phyloP scores from a whole-genome alignment of 78 protist species.

The Dictyostelium brefeldianum region DNA sequence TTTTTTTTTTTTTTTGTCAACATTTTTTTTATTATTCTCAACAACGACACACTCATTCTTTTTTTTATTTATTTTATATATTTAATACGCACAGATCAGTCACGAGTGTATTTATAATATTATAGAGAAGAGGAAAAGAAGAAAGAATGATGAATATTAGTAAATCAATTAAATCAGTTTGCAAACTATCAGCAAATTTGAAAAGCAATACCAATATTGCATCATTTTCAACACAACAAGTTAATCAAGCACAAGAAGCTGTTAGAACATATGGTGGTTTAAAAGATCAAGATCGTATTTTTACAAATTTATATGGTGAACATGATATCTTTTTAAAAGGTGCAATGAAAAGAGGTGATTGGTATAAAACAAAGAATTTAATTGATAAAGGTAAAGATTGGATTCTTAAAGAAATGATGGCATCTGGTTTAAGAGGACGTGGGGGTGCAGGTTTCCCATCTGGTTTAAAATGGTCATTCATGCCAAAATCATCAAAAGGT shows the following conservation, averaged over 20 bases:
- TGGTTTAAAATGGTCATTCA: constrained; percentile 97
- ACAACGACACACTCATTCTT: too few species aligned
- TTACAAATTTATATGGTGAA: constrained; percentile 98
- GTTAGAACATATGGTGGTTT: constrained; percentile 88
- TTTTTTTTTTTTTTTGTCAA: too few species aligned
- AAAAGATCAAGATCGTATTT: constrained; percentile 97
- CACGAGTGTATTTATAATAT: too few species aligned
- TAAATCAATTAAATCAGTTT: too few species aligned
- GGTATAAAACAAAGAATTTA: constrained; percentile 97
- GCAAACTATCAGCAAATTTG: too few species aligned
- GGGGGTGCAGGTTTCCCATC: constrained; percentile 96
- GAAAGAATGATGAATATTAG: too few species aligned
- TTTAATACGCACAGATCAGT: too few species aligned
- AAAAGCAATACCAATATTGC: background rate
- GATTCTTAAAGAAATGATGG: constrained; percentile 95
- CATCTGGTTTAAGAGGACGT: constrained; percentile 90
- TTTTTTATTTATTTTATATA: too few species aligned
- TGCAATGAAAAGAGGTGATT: constrained; percentile 96
- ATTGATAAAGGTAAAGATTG: constrained; percentile 89
- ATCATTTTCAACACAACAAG: constrained; percentile 38
- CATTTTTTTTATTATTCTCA: too few species aligned
- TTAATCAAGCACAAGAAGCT: constrained; percentile 6
- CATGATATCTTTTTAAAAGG: constrained; percentile 91
- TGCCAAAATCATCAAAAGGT: constrained; percentile 86
- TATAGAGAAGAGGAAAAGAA: too few species aligned